phyloP scores from a whole-genome alignment of 805 yeast species.

The Scheffersomyces amazonensis region DNA sequence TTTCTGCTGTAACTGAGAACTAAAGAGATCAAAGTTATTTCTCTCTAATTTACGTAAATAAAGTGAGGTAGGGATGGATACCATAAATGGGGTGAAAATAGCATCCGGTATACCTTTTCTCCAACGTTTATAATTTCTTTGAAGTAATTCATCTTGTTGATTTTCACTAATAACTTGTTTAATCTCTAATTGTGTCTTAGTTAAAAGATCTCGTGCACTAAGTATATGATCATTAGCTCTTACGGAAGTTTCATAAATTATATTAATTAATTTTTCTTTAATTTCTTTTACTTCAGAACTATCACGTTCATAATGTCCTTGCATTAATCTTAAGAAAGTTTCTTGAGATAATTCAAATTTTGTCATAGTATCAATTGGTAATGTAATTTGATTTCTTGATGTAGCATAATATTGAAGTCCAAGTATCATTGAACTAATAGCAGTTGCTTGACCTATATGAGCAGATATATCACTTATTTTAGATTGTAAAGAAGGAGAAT shows the following conservation, averaged over 20 bases:
- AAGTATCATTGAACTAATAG: constrained; percentile 62
- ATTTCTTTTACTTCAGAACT: constrained; percentile 21
- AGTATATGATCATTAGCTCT: constrained; percentile 78
- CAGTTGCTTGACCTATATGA: constrained; percentile 80
- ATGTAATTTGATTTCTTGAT: constrained; percentile 46
- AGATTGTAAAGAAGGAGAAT: constrained; percentile 41
- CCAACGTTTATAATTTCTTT: constrained; percentile 33
- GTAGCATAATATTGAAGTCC: constrained; percentile 58
- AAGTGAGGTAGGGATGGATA: constrained; percentile 60
- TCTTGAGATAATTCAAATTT: constrained; percentile 61
- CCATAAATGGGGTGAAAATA: constrained; percentile 64
- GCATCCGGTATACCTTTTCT: constrained; percentile 56
- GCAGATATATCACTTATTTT: constrained; percentile 62
- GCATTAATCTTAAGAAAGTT: constrained; percentile 45
- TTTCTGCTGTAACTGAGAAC: constrained; percentile 39
- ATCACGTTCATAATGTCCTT: constrained; percentile 35
- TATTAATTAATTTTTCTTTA: constrained; percentile 46
- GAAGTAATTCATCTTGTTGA: constrained; percentile 22
- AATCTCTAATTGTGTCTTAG: constrained; percentile 36
- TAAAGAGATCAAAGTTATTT: constrained; percentile 59
- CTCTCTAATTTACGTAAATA: constrained; percentile 61
- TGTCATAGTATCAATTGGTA: constrained; percentile 64
- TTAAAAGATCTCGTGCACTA: constrained; percentile 59
- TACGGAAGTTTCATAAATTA: constrained; percentile 67
- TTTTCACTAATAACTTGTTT: constrained; percentile 19